Percentiles rank a stretch among this genome's conserved stretches.
Conservation (phyloP, 345 rosid genomes). For the Xanthoceras sorbifolium region DNA sequence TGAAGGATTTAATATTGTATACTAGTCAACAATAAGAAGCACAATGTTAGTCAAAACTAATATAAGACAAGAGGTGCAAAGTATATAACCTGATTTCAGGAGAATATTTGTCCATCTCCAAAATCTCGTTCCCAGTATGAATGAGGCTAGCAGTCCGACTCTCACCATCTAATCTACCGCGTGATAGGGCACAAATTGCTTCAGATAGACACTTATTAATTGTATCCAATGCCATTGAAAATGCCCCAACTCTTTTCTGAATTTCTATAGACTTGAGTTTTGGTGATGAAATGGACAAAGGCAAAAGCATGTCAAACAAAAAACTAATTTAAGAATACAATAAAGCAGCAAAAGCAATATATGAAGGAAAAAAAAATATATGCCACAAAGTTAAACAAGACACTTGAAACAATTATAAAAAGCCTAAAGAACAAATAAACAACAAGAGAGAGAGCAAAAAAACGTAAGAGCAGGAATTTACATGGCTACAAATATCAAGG, state of each 20-base stretch:
- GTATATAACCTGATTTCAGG: conserved; percentile 72
- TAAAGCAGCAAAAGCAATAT: background rate
- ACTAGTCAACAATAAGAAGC: background rate
- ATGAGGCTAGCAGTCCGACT: conserved; percentile 85
- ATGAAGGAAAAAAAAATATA: background rate
- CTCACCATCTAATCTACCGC: conserved; percentile 91
- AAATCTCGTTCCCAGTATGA: conserved; percentile 85
- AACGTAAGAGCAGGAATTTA: background rate
- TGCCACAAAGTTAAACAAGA: background rate
- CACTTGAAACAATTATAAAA: background rate
- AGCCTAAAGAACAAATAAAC: background rate
- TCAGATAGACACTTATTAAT: conserved; percentile 91
- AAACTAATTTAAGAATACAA: conserved; percentile 3
- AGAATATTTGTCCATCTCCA: conserved; percentile 79
- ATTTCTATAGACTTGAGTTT: conserved; percentile 75
- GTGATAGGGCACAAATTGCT: conserved; percentile 79
- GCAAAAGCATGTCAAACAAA: conserved; percentile 12
- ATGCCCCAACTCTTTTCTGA: conserved; percentile 91
- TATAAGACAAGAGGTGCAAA: conserved; percentile 12
- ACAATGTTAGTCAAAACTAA: conserved; percentile 12
- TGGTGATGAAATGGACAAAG: conserved; percentile 5
- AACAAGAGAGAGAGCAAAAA: background rate
- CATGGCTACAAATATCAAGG: background rate
- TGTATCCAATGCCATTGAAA: conserved; percentile 84
- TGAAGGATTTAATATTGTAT: too few relatives aligned